Evolutionary conservation across 805 yeast genomes (phyloP).

Genomic region (Wickerhamiella cacticola): DNA sequence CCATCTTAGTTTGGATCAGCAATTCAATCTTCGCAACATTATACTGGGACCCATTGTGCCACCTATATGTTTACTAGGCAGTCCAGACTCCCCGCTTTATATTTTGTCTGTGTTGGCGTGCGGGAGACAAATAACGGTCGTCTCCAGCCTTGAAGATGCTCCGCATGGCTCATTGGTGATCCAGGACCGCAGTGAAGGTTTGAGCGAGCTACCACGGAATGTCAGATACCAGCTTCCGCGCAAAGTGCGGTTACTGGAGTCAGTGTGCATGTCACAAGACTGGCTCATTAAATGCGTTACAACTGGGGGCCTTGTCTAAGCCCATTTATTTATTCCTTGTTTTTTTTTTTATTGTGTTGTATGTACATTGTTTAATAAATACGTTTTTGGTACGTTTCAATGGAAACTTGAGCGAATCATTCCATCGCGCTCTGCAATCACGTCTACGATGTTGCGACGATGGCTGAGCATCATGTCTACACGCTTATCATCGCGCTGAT

Average conservation of each 20-base stretch:
- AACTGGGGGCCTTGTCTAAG: neutral
- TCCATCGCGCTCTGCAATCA: slow-evolving; percentile 2
- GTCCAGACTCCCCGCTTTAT: neutral
- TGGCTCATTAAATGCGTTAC: slow-evolving; percentile 4
- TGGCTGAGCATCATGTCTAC: slow-evolving; percentile 22
- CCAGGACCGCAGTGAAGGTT: neutral
- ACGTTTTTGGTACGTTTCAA: neutral
- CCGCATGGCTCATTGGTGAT: slow-evolving; percentile 2
- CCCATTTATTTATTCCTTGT: too few species aligned
- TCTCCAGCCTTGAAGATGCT: neutral
- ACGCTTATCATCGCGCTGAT: slow-evolving; percentile 22
- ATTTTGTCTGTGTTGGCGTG: neutral
- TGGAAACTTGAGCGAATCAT: neutral
- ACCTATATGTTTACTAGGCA: slow-evolving; percentile 20
- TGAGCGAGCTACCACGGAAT: neutral
- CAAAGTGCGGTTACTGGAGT: neutral
- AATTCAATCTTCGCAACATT: slow-evolving; percentile 21
- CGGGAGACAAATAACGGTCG: neutral
- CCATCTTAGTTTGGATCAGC: slow-evolving; percentile 19
- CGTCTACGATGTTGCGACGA: slow-evolving; percentile 14
- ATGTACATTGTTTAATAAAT: neutral
- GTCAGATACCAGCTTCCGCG: slow-evolving; percentile 3
- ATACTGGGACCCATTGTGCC: slow-evolving; percentile 16
- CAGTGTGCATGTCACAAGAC: neutral
- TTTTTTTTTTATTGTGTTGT: neutral